Evolutionary conservation across 495 filamentous ascomycete genomes (phyloP).

Genomic region (Trypethelium eluteriae): DNA sequence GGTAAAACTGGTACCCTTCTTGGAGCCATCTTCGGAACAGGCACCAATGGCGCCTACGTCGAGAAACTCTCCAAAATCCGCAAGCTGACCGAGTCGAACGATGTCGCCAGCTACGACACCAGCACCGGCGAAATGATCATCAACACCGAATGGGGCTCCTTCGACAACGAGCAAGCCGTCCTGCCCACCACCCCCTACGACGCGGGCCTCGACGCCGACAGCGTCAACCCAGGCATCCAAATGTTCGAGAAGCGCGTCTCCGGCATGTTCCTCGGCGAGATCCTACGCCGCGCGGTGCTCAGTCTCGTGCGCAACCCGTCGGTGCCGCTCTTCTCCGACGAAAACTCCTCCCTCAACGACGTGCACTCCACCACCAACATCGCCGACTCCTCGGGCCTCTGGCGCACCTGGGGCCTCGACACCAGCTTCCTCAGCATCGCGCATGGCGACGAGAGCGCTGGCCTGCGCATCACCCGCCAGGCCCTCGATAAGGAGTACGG

Average conservation of each 20-base stretch:
- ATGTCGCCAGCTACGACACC: conserved; percentile 55
- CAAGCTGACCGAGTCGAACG: conserved; percentile 52
- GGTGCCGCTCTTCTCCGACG: conserved; percentile 61
- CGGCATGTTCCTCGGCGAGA: conserved; percentile 97
- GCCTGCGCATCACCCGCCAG: conserved; percentile 58
- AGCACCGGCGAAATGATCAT: conserved; percentile 91
- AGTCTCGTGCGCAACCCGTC: conserved; percentile 50
- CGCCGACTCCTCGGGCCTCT: conserved; percentile 55
- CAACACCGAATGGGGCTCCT: conserved; percentile 97
- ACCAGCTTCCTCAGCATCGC: conserved; percentile 77
- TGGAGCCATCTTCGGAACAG: conserved; percentile 90
- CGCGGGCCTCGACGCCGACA: conserved; percentile 63
- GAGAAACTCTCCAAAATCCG: conserved; percentile 63
- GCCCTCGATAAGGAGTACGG: conserved; percentile 68
- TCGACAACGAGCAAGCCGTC: conserved; percentile 84
- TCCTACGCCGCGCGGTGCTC: conserved; percentile 69
- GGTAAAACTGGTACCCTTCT: conserved; percentile 79
- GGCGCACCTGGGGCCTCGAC: conserved; percentile 80
- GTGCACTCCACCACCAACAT: conserved; percentile 60
- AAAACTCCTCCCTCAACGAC: conserved; percentile 56
- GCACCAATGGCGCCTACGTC: conserved; percentile 91
- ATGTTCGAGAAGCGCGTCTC: conserved; percentile 99
- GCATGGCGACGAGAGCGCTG: conserved; percentile 60
- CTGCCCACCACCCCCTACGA: conserved; percentile 85
- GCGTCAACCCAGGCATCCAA: conserved; percentile 88